Percentiles rank a stretch among this genome's conserved stretches.
Conservation (phyloP, 495 filamentous ascomycete species). For the Cetradonia linearis region DNA sequence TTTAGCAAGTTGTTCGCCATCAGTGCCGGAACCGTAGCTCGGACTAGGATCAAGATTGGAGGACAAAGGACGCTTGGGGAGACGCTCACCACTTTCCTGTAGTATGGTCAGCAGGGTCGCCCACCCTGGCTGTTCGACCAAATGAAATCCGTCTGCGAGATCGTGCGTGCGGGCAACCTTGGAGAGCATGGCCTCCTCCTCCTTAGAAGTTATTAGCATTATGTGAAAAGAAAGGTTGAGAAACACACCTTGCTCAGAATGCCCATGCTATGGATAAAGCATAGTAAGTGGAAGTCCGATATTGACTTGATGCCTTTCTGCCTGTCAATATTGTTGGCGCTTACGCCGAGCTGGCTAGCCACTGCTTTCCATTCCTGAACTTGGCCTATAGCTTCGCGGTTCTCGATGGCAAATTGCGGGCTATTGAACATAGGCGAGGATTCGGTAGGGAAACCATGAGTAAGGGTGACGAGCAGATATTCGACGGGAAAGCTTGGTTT, state of each 20-base stretch:
- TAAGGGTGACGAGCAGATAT: conserved; percentile 90
- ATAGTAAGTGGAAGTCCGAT: conserved; percentile 89
- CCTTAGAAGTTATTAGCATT: conserved; percentile 39
- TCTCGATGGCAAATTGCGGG: conserved; percentile 74
- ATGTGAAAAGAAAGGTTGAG: background rate
- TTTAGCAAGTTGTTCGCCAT: conserved; percentile 86
- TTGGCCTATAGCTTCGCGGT: conserved; percentile 74
- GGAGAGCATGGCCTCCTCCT: conserved; percentile 81
- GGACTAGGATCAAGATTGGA: conserved; percentile 26
- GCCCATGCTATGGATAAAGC: conserved; percentile 69
- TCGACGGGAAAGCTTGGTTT: conserved; percentile 95
- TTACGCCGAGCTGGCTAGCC: conserved; percentile 49
- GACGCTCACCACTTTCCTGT: conserved; percentile 91
- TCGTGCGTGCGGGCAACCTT: conserved; percentile 70
- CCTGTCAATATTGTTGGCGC: conserved; percentile 40
- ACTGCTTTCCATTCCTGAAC: conserved; percentile 63
- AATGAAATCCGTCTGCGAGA: conserved; percentile 63
- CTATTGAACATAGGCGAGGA: conserved; percentile 62
- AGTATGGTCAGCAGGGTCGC: conserved; percentile 85
- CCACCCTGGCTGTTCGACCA: conserved; percentile 81
- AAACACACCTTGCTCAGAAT: conserved; percentile 69
- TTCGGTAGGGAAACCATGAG: conserved; percentile 85
- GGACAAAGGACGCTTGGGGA: conserved; percentile 66
- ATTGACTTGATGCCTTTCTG: conserved; percentile 55
- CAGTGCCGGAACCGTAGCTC: conserved; percentile 32